These are phyloP conservation scores for Apiospora saccharicola DNA, from an alignment of 2,329 filamentous ascomycete species.

Conservation along the genomic window DNA sequence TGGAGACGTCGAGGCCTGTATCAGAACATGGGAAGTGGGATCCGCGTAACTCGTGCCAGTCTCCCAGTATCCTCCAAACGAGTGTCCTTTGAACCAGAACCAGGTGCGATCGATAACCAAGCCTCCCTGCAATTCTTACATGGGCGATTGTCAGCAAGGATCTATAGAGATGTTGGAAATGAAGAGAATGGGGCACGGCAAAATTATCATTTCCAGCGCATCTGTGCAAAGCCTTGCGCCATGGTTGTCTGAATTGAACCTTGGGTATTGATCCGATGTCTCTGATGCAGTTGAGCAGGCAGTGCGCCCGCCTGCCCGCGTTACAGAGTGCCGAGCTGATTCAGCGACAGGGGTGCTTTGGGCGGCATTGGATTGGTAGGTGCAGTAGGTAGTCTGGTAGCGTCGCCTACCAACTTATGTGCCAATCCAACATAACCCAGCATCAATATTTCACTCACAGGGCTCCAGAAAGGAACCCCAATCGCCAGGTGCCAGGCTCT, in stretches of 20 bases:
- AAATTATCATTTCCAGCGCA: slow-evolving; percentile 4
- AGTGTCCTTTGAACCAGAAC: slow-evolving; percentile 8
- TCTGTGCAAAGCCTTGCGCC: slow-evolving; percentile 14
- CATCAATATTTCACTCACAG: slow-evolving; percentile 14
- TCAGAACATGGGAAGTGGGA: slow-evolving; percentile 18
- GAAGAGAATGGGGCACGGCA: slow-evolving; percentile 4
- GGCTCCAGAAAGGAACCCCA: not conserved
- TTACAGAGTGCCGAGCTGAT: slow-evolving; percentile 15
- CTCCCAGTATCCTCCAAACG: slow-evolving; percentile 14
- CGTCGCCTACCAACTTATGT: not conserved
- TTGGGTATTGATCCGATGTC: slow-evolving; percentile 18
- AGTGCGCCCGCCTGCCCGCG: slow-evolving; percentile 4
- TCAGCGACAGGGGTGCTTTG: slow-evolving; percentile 3
- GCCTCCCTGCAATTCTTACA: not conserved
- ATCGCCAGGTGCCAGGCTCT: not conserved
- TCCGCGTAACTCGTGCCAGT: slow-evolving; percentile 1
- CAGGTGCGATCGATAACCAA: slow-evolving; percentile 5
- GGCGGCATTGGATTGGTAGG: not conserved
- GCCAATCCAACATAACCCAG: slow-evolving; percentile 4
- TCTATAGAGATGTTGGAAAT: slow-evolving; percentile 10
- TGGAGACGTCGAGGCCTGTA: slow-evolving; percentile 14
- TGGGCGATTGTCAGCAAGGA: not conserved
- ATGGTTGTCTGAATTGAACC: slow-evolving; percentile 11
- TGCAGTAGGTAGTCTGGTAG: not conserved
- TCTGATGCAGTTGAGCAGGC: slow-evolving; percentile 12